Evolutionary conservation across 768 basidiomycete species (phyloP).

Genomic region (Lepiota venenata): DNA sequence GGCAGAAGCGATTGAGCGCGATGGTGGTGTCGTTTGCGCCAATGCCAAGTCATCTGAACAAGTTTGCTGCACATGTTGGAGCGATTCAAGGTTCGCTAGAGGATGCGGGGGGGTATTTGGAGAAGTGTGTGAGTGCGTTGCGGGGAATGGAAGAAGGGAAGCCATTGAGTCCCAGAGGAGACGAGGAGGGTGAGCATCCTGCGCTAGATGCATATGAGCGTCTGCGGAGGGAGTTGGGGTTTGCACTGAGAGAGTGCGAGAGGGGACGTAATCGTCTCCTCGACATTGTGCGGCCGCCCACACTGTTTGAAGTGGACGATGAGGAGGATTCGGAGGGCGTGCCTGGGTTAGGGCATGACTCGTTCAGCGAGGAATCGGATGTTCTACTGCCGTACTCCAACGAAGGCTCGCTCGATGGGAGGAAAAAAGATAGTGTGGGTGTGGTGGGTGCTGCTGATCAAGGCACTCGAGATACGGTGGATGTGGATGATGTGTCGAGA

Average conservation of each 20-base stretch:
- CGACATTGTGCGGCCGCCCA: constrained; percentile 49
- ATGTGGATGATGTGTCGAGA: constrained; percentile 50
- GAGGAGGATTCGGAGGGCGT: constrained; percentile 40
- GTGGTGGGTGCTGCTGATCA: constrained; percentile 15
- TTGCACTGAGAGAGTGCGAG: constrained; percentile 80
- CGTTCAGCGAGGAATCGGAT: constrained; percentile 47
- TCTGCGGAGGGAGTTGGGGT: constrained; percentile 70
- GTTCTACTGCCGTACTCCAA: constrained; percentile 34
- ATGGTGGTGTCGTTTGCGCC: constrained; percentile 60
- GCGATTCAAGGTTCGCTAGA: constrained; percentile 65
- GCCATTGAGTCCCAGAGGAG: constrained; percentile 2
- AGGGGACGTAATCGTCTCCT: constrained; percentile 66
- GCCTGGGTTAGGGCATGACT: constrained; percentile 52
- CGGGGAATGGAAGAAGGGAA: constrained; percentile 32
- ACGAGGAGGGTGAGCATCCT: constrained; percentile 33
- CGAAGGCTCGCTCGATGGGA: constrained; percentile 5
- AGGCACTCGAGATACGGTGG: constrained; percentile 18
- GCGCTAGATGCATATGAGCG: constrained; percentile 73
- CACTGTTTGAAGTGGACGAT: constrained; percentile 21
- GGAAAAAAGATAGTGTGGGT: constrained; percentile 12
- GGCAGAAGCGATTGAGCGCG: constrained; percentile 4
- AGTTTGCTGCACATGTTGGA: constrained; percentile 74
- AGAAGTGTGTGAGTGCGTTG: constrained; percentile 56
- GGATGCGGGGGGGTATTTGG: constrained; percentile 67
- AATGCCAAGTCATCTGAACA: constrained; percentile 60